Percentiles rank a stretch among this genome's conserved stretches.
phyloP scores from a whole-genome alignment of 2,329 filamentous ascomycete species.

The Aspergillus terreus region DNA sequence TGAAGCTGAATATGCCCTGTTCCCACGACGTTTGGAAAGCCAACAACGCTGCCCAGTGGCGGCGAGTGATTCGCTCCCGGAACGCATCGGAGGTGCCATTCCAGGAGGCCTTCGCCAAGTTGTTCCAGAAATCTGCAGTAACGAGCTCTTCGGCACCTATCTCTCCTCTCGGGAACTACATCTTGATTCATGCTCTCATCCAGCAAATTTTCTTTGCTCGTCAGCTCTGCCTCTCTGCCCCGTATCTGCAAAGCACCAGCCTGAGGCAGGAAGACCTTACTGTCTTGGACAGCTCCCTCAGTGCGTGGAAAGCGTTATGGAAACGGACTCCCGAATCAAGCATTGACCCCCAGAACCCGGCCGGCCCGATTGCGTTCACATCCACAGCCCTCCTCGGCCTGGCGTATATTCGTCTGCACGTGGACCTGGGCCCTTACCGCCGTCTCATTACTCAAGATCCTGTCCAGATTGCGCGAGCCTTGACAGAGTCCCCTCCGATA shows the following conservation, averaged over 20 bases:
- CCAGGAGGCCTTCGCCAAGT: conserved; percentile 43
- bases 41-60: conserved; percentile 49
- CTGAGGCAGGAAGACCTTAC: conserved; percentile 43
- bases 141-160: conserved; percentile 34
- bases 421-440: conserved; percentile 46
- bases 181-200: conserved; percentile 53
- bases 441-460: conserved; percentile 48
- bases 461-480: conserved; percentile 42
- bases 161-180: conserved; percentile 53
- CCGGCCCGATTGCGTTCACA: conserved; percentile 52
- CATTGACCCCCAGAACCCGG: conserved; percentile 51
- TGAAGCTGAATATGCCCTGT: conserved; percentile 53
- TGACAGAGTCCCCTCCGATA: conserved; percentile 42
- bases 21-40: conserved; percentile 56
- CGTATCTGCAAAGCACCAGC: conserved; percentile 40
- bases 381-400: conserved; percentile 47
- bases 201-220: conserved; percentile 53
- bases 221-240: conserved; percentile 45
- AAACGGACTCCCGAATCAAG: conserved; percentile 51
- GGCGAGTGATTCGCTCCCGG: conserved; percentile 33
- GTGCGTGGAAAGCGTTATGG: conserved; percentile 52
- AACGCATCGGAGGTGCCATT: conserved; percentile 37
- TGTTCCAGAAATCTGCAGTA: conserved; percentile 39
- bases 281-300: conserved; percentile 45
- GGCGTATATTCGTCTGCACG: conserved; percentile 46